These are phyloP conservation scores for Fragosphaeria purpurea DNA, from an alignment of 2,329 filamentous ascomycete species.

Conservation along the genomic window DNA sequence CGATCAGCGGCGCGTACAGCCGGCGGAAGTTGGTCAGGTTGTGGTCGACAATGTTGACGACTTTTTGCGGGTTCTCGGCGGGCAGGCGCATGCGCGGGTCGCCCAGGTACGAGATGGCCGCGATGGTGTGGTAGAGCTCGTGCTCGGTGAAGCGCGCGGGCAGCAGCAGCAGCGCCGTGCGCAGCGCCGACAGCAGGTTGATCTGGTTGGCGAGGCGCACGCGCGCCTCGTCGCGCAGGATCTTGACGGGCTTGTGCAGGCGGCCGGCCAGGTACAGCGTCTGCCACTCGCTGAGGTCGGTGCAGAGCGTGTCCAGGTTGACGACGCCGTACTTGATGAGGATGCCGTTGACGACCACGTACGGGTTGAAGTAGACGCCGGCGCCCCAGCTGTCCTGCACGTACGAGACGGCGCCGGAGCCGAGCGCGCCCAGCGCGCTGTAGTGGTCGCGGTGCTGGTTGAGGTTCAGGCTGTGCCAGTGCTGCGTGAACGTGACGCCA, in stretches of 20 bases:
- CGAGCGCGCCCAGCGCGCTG: constrained; percentile 71
- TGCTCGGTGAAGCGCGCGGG: constrained; percentile 77
- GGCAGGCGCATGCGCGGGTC: constrained; percentile 92
- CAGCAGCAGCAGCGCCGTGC: constrained; percentile 78
- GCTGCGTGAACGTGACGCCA: constrained; percentile 85
- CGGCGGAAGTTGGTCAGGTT: constrained; percentile 88
- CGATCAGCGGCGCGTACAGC: constrained; percentile 81
- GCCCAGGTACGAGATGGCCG: constrained; percentile 85
- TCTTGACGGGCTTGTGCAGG: constrained; percentile 95
- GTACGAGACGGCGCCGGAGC: constrained; percentile 73
- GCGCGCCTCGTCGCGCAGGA: constrained; percentile 83
- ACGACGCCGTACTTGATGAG: constrained; percentile 98
- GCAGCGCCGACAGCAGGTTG: constrained; percentile 84
- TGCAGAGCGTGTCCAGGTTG: constrained; percentile 79
- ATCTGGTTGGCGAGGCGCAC: constrained; percentile 93
- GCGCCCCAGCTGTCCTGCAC: constrained; percentile 85
- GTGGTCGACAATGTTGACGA: constrained; percentile 84
- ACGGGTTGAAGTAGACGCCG: constrained; percentile 96
- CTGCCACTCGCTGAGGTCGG: constrained; percentile 82
- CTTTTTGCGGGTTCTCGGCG: constrained; percentile 85
- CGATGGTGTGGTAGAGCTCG: constrained; percentile 82
- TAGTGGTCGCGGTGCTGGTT: constrained; percentile 86
- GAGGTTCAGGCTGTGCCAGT: constrained; percentile 94
- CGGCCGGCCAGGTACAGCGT: constrained; percentile 94
- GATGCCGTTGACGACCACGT: constrained; percentile 86